Evolutionary conservation across 805 yeast genomes (phyloP).

Genomic region (Ogataea nakhonphanomensis): DNA sequence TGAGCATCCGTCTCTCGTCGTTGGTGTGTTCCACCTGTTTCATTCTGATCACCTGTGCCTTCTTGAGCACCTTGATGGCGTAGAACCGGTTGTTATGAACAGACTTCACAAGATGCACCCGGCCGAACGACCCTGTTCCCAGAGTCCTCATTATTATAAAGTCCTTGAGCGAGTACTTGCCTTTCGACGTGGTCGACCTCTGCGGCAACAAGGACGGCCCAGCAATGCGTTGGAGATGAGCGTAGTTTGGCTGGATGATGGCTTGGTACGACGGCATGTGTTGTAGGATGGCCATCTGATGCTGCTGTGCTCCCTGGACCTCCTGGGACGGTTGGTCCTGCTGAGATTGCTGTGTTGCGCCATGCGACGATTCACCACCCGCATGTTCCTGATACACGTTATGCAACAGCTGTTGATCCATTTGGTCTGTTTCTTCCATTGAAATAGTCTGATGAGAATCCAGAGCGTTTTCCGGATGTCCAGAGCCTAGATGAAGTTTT

Average conservation of each 20-base stretch:
- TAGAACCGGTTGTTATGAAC: conserved; percentile 58
- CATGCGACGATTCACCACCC: neutral
- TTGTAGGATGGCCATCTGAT: conserved; percentile 29
- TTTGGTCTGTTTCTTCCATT: conserved; percentile 16
- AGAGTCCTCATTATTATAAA: conserved; percentile 55
- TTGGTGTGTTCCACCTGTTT: conserved; percentile 64
- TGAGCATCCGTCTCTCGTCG: conserved; percentile 58
- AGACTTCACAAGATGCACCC: conserved; percentile 57
- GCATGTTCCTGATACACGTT: conserved; percentile 15
- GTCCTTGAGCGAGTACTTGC: conserved; percentile 53
- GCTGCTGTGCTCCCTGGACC: conserved; percentile 31
- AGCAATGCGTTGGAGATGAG: conserved; percentile 25
- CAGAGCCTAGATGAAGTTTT: conserved; percentile 25
- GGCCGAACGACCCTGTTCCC: conserved; percentile 61
- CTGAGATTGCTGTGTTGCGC: no score
- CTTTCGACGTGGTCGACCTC: conserved; percentile 42
- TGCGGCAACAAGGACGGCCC: conserved; percentile 32
- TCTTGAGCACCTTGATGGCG: conserved; percentile 57
- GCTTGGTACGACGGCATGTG: conserved; percentile 36
- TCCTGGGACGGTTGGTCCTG: no score
- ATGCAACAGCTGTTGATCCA: conserved; percentile 22
- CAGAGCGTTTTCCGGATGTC: conserved; percentile 16
- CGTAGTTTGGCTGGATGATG: conserved; percentile 33
- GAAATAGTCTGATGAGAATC: conserved; percentile 1
- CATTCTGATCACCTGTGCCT: conserved; percentile 56